phyloP scores from a whole-genome alignment of 768 basidiomycete species.

The Amanita pallidorosea region DNA sequence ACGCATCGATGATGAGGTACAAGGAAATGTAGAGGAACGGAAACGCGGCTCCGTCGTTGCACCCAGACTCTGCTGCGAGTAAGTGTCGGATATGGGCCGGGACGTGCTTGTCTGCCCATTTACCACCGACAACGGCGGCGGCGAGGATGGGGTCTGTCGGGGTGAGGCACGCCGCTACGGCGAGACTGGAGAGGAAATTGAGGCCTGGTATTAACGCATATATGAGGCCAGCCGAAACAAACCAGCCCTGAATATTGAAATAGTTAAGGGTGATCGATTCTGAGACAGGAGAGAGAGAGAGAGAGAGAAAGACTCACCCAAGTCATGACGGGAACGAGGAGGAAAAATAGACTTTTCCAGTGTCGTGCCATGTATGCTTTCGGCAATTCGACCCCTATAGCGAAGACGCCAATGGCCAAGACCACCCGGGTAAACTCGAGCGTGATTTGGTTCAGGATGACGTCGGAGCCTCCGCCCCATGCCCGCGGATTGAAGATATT shows the following conservation, averaged over 20 bases:
- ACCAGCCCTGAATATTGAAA: conserved; percentile 62
- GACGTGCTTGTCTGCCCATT: conserved; percentile 97
- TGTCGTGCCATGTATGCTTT: conserved; percentile 92
- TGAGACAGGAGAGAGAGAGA: not conserved
- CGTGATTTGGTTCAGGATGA: conserved; percentile 62
- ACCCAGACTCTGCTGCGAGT: conserved; percentile 72
- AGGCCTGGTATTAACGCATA: conserved; percentile 86
- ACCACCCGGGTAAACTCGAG: conserved; percentile 89
- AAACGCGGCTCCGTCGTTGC: conserved; percentile 96
- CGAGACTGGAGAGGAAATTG: conserved; percentile 81
- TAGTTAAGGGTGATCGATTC: not conserved
- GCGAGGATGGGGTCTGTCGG: conserved; percentile 94
- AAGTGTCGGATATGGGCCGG: conserved; percentile 67
- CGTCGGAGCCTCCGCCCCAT: conserved; percentile 48
- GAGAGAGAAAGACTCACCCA: conserved; percentile 48
- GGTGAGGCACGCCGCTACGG: conserved; percentile 86
- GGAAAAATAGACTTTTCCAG: conserved; percentile 81
- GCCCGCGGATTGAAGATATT: conserved; percentile 72
- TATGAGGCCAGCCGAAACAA: conserved; percentile 84
- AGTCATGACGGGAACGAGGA: conserved; percentile 76
- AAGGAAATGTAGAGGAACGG: conserved; percentile 88
- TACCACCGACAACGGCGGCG: conserved; percentile 87
- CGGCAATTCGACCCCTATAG: conserved; percentile 95
- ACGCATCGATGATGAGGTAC: conserved; percentile 67
- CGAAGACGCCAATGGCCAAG: conserved; percentile 94